Evolutionary conservation across 495 filamentous ascomycete genomes (phyloP), one percentile per base, ranked within the genome.

Genomic region (Penicillium egyptiacum): DNA sequence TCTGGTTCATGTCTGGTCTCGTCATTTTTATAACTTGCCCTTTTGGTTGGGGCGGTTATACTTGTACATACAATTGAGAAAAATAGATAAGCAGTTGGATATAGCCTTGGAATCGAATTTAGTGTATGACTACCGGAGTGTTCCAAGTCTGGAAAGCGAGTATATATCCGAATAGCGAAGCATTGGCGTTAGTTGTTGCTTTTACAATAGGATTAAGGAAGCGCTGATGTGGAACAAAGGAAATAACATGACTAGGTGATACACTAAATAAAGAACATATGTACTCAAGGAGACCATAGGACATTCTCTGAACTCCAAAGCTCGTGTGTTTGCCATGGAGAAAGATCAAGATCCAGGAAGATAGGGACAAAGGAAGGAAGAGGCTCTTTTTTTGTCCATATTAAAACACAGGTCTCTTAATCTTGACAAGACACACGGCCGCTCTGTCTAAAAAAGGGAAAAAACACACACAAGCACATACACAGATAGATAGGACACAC

Each of bases 351-450:
- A 39, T 4, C 42, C 53, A 35, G 42, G 42, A 55, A 26, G 42
- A 55, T 55, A 55, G 53, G 58, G 55, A 57, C 48, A 63, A 66
- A 56, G 63, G 37, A 62, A 64, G 63, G 66, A 72, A 65, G 64
- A 64, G 71, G 66, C 66, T 71, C 62, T 66, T 72, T 75, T 65
- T 68, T 73, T 71, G 66, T 75, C 71, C 73, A 75, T 75, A 77
- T 73, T 75, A 74, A 72, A 77, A 73, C 71, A 75, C 60, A 55
- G 63, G 68, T 72, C 71, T 71, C 72, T 75, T 74, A 71, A 73
- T 74, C 71, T 76, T 73, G 67, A 75, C 70, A 71, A 71, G 61
- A 68, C 60, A 70, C 65, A 71, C 53, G 64, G 65, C 66, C 64
- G 69, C 69, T 72, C 70, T 71, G 72, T 76, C 74, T 76, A 75